Base-by-base conservation (phyloP, 768 basidiomycete species). In the Suillus brevipes region DNA sequence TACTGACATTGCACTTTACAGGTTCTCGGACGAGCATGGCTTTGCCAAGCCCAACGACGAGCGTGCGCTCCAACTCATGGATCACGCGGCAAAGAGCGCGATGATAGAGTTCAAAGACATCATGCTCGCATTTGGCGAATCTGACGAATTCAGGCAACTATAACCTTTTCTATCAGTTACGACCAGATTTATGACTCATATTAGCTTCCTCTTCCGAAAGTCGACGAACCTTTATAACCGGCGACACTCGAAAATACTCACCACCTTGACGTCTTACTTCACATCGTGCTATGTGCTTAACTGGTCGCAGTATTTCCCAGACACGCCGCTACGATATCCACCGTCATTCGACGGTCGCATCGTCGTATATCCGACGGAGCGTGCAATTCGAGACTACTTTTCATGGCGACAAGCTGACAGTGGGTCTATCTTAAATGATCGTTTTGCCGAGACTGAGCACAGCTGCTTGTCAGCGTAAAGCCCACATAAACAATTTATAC, bases 401-500 rank as follows among this genome's bases (percentile, higher is more conserved):
- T 79, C 92, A 0, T 99, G 97, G 97, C 80, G 97, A 65, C 97
- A 99, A 75, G 92, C 90, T 0, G 97, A 99, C 73, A 97, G 97
- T 97, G 72, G 66, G 94, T 78, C 25, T 13, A 55, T 14, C 25
- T 45, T 0, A 25, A 40, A 50, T 6, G n/a, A 60, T 18, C 9
- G 20, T 31, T n/a, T 31, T 28, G 42, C 60, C 64, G 60, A 36
- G 16, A 57, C 38, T 70, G 31, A 65, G 66, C 69, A 45, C 38
- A 60, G 70, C 69, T 69, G 68, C 62, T 62, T 61, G 68, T 59
- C 60, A 67, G 64, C 64, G 60, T 67, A 28, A 74, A 98, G 96
- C 97, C 0, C 97, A 99, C 74, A 91, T 99, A 74, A 99, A 99
- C 74, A 99, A 99, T 74, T 79, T 99, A 28, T 96, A 99, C 79